Evolutionary conservation across 306 rosid species (phyloP), one percentile per base, ranked within the genome.

Genomic region (Phaseolus lunatus): DNA sequence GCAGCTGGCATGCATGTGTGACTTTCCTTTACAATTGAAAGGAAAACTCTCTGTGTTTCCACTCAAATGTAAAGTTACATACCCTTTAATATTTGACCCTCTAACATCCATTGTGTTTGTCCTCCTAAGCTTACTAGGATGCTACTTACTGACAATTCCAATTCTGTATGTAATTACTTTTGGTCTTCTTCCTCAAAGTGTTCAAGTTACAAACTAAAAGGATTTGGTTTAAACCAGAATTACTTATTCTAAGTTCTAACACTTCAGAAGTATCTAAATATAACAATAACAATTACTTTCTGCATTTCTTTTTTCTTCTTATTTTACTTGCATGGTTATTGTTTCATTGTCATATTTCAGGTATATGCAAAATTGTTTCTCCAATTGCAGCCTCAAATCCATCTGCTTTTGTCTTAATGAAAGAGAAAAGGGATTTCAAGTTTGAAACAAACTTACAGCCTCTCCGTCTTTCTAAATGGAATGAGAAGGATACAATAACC

Each of bases 281-380:
- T 5, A 47, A 23, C 18, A 37, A 39, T 5, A 47, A 23, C 18
- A 37, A 5, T 33, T 39, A 22, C n/a, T n/a, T 24, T 24, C 13
- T 10, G 45, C 44, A 26, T 14, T 52, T 29, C 13, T 9, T 35
- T 13, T 53, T 52, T 52, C 33, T 47, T 11, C 52, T 35, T 26
- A 9, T 43, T 33, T 22, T 1, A 14, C 16, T 31, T 15, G 6
- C 11, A 74, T 16, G 35, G 24, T 33, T 7, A 56, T 26, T 26
- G 67, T 65, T 63, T 47, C 23, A 70, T 71, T 62, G 37, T 49
- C 65, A 76, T 18, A 41, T 82, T 61, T 59, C 82, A 85, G 86
- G 89, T 67, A 85, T 85, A 72, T 85, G 86, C 75, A 85, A 82
- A 70, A 79, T 85, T 82, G 73, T 80, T 58, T 79, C 82, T 33